phyloP scores from a whole-genome alignment of 2,329 filamentous ascomycete species.

The Pseudocercospora musae region DNA sequence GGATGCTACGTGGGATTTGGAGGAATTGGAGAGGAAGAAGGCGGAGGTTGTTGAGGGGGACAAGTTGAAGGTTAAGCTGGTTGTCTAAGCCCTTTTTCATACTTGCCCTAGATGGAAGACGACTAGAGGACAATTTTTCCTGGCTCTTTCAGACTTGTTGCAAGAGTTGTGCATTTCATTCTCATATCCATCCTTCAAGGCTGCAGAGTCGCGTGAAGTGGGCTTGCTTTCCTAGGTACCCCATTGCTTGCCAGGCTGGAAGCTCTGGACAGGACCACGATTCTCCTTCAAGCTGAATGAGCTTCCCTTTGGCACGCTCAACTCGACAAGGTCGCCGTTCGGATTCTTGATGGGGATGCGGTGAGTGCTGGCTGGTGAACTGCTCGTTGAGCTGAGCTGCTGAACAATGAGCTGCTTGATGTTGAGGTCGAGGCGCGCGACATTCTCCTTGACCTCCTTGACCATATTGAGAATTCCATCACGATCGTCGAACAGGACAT shows the following conservation, averaged over 20 bases:
- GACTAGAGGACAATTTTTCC: too few species aligned
- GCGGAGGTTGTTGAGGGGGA: slow-evolving; percentile 35
- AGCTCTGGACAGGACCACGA: slow-evolving; percentile 7
- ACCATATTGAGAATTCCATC: slow-evolving; percentile 21
- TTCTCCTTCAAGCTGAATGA: slow-evolving; percentile 12
- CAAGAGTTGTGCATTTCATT: too few species aligned
- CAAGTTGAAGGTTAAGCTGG: slow-evolving; percentile 33
- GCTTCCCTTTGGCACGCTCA: slow-evolving; percentile 26
- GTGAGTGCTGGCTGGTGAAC: slow-evolving; percentile 15
- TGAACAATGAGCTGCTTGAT: slow-evolving; percentile 25
- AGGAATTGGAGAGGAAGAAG: slow-evolving; percentile 33
- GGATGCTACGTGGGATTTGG: slow-evolving; percentile 39
- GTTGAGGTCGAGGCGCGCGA: slow-evolving; percentile 18
- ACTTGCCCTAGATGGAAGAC: too few species aligned
- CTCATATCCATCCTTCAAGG: too few species aligned
- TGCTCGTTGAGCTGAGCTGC: neutral
- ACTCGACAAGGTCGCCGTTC: slow-evolving; percentile 21
- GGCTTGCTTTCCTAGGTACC: too few species aligned
- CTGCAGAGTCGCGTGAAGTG: too few species aligned
- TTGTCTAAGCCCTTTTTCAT: too few species aligned
- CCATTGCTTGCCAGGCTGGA: slow-evolving; percentile 20
- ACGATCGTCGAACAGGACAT: slow-evolving; percentile 24
- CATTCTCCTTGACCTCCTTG: slow-evolving; percentile 12
- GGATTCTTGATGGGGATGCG: slow-evolving; percentile 18
- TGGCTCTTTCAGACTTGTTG: too few species aligned